Percentiles rank a stretch among this genome's conserved stretches.
These are phyloP conservation scores for Eustoma russellianum DNA, from an alignment of 257 asterid genomes.

Conservation along the genomic window DNA sequence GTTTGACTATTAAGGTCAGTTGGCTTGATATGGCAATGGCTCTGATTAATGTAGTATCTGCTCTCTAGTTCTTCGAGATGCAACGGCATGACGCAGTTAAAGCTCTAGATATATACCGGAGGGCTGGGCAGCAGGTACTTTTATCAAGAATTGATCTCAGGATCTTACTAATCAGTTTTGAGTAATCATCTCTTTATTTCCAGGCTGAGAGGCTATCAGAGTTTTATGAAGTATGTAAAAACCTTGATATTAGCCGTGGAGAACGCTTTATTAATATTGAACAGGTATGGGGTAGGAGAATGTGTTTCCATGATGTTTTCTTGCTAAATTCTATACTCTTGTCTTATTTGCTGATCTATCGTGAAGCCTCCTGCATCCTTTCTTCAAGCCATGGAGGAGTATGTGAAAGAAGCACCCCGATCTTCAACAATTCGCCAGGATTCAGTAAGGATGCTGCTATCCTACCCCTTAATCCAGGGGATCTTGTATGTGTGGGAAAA, in stretches of 20 bases:
- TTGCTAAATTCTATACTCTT: constrained; percentile 6
- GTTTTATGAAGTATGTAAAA: constrained; percentile 81
- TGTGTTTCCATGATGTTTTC: not conserved
- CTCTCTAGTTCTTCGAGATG: constrained; percentile 92
- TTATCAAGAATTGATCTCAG: not conserved
- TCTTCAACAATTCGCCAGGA: constrained; percentile 63
- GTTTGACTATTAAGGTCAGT: constrained; percentile 6
- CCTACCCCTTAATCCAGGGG: not conserved
- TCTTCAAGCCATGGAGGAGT: constrained; percentile 98
- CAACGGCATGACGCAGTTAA: constrained; percentile 86
- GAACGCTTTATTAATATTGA: constrained; percentile 86
- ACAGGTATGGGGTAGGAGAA: constrained; percentile 43
- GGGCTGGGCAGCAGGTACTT: constrained; percentile 88
- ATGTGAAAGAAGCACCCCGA: constrained; percentile 91
- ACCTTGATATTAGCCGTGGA: constrained; percentile 85
- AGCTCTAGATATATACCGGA: constrained; percentile 80
- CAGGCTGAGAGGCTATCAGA: constrained; percentile 95
- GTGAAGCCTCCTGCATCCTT: constrained; percentile 93
- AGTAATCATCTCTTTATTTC: constrained; percentile 10
- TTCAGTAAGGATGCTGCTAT: constrained; percentile 36
- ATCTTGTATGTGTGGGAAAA: not conserved
- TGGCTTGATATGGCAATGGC: too few relatives aligned
- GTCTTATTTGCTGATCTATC: constrained; percentile 12
- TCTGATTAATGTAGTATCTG: constrained; percentile 15
- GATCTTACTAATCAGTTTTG: constrained; percentile 7